Evolutionary conservation across 768 basidiomycete genomes (phyloP), one percentile per base, ranked within the genome.

Genomic region (Boletellus ananas): DNA sequence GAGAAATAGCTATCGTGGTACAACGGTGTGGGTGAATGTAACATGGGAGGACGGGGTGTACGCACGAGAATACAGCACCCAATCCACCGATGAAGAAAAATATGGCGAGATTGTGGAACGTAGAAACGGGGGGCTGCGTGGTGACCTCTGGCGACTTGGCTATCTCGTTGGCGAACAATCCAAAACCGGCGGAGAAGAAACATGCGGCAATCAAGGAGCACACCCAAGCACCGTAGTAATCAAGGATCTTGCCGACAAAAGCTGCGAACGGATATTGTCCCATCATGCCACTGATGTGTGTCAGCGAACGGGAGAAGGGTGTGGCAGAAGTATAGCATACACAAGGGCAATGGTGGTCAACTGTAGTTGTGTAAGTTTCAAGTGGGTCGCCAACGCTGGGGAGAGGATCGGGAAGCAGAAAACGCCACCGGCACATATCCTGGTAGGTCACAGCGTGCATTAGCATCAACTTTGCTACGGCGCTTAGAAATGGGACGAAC

Each of bases 211-310:
- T 59, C 37, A 87, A 67, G 16, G 90, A 90, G 64, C 83, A 86
- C 4, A 73, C 62, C 63, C 84, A 77, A 33, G 89, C 81, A 0
- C 90, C 90, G 58, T 80, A 76, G 34, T 59, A 59, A 67, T 92
- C 90, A 36, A 87, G 73, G 2, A 84, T 62, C 54, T 80, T 83
- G 40, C 90, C 90, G 36, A 84, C 80, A 1, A 88, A 14, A 2
- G 82, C 81, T 17, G 85, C 79, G 50, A 88, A 74, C 3, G 87
- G 87, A 64, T 92, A 91, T 70, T 91, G 88, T 5, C 87, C 85
- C 54, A 83, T 78, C 78, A 92, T 82, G 3, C 85, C 90, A n/a
- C 90, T 91, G 31, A 29, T 5, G 27, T 4, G 45, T 33, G 23
- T 12, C 40, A 45, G 27, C 29, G 9, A 57, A 50, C 20, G 6